These are phyloP conservation scores for Verticillium tricorpus DNA, from an alignment of 2,329 filamentous ascomycete species.

Conservation along the genomic window DNA sequence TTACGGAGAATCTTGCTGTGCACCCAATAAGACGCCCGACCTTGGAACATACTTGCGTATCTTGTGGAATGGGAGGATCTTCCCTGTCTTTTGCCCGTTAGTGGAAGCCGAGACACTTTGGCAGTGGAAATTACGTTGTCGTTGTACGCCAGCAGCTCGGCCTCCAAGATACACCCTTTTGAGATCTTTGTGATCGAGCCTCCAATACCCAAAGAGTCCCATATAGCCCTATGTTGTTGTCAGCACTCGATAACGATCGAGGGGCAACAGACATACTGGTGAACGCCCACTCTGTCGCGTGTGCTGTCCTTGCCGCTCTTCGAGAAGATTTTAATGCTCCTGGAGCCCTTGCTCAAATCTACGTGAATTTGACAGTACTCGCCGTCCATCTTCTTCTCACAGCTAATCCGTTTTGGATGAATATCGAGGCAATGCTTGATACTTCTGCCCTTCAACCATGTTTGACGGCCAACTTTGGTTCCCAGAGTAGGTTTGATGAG, in stretches of 20 bases:
- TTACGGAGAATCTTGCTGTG: constrained; percentile 63
- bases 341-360: constrained; percentile 50
- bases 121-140: constrained; percentile 41
- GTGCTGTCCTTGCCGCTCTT: constrained; percentile 92
- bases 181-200: constrained; percentile 53
- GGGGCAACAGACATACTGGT: constrained; percentile 34
- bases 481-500: constrained; percentile 51
- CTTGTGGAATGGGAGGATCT: constrained; percentile 72
- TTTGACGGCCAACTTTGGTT: constrained; percentile 59
- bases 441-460: constrained; percentile 62
- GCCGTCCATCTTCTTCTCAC: constrained; percentile 80
- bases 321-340: constrained; percentile 75
- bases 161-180: constrained; percentile 71
- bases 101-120: not conserved
- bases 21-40: constrained; percentile 66
- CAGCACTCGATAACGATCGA: constrained; percentile 7
- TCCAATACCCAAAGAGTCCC: constrained; percentile 60
- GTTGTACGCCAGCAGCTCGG: constrained; percentile 76
- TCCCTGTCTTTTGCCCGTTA: constrained; percentile 39
- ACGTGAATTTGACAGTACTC: constrained; percentile 90
- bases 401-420: constrained; percentile 57
- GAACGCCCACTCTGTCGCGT: constrained; percentile 57
- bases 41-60: constrained; percentile 76
- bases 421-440: constrained; percentile 72
- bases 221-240: constrained; percentile 44